These are phyloP conservation scores for Straminergon stramineum DNA, from an alignment of 225 moss, liverwort and hornwort genomes.

Conservation along the genomic window DNA sequence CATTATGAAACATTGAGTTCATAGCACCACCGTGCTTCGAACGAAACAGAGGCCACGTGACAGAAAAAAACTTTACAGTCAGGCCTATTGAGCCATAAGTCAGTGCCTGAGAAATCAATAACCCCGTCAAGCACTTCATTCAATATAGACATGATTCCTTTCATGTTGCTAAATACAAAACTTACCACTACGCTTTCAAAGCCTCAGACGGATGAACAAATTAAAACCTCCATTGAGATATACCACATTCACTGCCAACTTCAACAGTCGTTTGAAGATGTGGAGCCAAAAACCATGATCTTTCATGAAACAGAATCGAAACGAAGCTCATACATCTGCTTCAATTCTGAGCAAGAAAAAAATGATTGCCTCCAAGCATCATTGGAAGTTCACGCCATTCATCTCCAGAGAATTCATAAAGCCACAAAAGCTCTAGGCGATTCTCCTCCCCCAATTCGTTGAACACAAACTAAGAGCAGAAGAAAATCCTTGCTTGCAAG, in stretches of 20 bases:
- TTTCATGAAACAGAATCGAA: neutral
- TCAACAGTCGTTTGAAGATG: neutral
- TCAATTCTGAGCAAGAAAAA: no score
- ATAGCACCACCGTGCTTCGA: neutral
- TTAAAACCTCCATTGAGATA: neutral
- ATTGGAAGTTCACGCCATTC: neutral
- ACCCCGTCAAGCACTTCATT: neutral
- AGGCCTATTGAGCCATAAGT: neutral
- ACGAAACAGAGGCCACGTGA: neutral
- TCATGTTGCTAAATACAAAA: neutral
- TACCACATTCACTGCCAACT: neutral
- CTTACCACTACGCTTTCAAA: neutral
- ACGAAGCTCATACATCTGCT: neutral
- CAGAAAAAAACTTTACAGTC: no score
- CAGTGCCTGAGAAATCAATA: neutral
- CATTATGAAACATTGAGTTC: neutral
- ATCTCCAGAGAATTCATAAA: neutral
- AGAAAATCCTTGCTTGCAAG: neutral
- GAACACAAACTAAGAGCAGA: neutral
- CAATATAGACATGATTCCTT: no score
- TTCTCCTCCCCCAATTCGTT: no score
- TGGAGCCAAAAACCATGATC: neutral
- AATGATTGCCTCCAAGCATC: neutral
- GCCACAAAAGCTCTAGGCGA: neutral
- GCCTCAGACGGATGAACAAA: neutral